Evolutionary conservation across 805 yeast genomes (phyloP).

Genomic region (Starmerella geochares): DNA sequence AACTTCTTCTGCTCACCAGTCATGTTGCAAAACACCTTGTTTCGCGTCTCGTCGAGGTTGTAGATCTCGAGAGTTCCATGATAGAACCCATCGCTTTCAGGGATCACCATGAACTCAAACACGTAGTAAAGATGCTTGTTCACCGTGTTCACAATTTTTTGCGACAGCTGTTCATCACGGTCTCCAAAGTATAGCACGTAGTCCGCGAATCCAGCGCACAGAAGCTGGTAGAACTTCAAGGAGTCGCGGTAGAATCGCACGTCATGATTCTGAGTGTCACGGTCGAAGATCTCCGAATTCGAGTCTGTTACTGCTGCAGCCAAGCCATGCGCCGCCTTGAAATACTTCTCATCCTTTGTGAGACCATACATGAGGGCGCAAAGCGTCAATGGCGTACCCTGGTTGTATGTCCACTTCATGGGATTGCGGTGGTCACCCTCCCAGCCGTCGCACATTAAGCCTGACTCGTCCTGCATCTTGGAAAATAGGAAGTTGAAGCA

Average conservation of each 20-base stretch:
- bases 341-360: constrained; percentile 46
- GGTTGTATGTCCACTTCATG: constrained; percentile 57
- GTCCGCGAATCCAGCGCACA: constrained; percentile 60
- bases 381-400: constrained; percentile 54
- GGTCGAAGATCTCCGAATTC: constrained; percentile 48
- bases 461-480: constrained; percentile 45
- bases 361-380: constrained; percentile 41
- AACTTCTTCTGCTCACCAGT: constrained; percentile 48
- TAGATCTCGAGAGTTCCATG: constrained; percentile 51
- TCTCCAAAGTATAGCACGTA: constrained; percentile 44
- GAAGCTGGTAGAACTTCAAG: constrained; percentile 51
- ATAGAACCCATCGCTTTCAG: constrained; percentile 45
- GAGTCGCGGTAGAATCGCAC: constrained; percentile 57
- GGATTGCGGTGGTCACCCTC: constrained; percentile 38
- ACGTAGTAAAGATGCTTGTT: constrained; percentile 48
- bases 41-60: constrained; percentile 41
- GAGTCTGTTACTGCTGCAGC: constrained; percentile 53
- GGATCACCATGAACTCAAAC: constrained; percentile 48
- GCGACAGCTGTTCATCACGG: constrained; percentile 31
- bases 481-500: constrained; percentile 51
- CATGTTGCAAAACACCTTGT: constrained; percentile 42
- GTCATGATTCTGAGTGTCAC: constrained; percentile 45
- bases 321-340: constrained; percentile 29
- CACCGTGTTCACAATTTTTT: constrained; percentile 35
- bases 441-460: constrained; percentile 52